phyloP scores from a whole-genome alignment of 2,329 filamentous ascomycete genomes.

The Myriosclerotinia curreyana region DNA sequence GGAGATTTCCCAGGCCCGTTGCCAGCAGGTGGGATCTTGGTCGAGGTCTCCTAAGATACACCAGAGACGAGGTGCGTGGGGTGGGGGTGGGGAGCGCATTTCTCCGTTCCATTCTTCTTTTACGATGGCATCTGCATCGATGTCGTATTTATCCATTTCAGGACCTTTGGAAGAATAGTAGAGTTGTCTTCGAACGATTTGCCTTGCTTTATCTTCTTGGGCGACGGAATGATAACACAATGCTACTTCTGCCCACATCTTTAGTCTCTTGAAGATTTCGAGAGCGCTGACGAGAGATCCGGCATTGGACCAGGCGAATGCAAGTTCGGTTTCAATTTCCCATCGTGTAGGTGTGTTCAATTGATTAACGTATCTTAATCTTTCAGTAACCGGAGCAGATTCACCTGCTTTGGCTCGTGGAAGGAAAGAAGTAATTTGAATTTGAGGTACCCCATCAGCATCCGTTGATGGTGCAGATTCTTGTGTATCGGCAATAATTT shows the following conservation, averaged over 20 bases:
- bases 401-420: conserved; percentile 72
- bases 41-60: conserved; percentile 94
- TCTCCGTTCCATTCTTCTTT: conserved; percentile 60
- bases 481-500: conserved; percentile 81
- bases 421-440: conserved; percentile 72
- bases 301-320: conserved; percentile 84
- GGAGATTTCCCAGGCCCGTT: conserved; percentile 85
- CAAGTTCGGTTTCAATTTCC: conserved; percentile 92
- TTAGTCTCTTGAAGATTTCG: conserved; percentile 90
- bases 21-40: conserved; percentile 69
- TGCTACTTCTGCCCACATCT: conserved; percentile 93
- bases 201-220: conserved; percentile 75
- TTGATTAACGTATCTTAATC: conserved; percentile 79
- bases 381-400: conserved; percentile 71
- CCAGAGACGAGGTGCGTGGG: conserved; percentile 82
- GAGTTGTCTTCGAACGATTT: conserved; percentile 73
- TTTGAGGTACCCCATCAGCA: conserved; percentile 40
- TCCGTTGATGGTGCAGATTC: conserved; percentile 29
- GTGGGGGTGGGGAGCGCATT: conserved; percentile 66
- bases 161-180: conserved; percentile 60
- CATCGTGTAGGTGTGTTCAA: conserved; percentile 82
- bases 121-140: conserved; percentile 53
- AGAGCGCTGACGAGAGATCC: conserved; percentile 86
- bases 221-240: conserved; percentile 61
- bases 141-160: conserved; percentile 42